phyloP scores from a whole-genome alignment of 352 stramenopile genomes.

The Discostella stelligera region DNA sequence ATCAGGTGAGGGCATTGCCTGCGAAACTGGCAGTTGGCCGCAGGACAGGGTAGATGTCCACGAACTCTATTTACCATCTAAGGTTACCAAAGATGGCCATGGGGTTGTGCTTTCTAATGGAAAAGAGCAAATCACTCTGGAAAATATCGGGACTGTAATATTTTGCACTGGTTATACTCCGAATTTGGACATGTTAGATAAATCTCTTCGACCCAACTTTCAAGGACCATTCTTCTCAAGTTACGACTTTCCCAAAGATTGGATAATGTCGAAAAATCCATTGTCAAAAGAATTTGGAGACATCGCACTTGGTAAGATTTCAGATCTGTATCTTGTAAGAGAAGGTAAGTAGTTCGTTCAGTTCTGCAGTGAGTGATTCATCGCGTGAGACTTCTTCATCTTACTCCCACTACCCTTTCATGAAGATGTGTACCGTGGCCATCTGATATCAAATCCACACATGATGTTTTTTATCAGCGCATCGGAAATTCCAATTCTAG shows the following conservation, averaged over 20 bases:
- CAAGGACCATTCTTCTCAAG: constrained; percentile 10
- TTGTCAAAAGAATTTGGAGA: constrained; percentile 28
- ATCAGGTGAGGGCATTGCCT: constrained; percentile 11
- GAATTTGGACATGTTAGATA: constrained; percentile 54
- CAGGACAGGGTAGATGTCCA: constrained; percentile 34
- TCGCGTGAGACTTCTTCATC: too few relatives aligned
- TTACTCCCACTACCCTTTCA: not conserved
- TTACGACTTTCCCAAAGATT: constrained; percentile 23
- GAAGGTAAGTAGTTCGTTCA: not conserved
- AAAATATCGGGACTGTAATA: constrained; percentile 53
- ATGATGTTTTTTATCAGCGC: constrained; percentile 57
- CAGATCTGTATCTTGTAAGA: not conserved
- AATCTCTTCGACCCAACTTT: not conserved
- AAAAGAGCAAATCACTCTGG: constrained; percentile 17
- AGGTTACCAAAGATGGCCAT: constrained; percentile 12
- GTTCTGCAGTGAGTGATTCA: not conserved
- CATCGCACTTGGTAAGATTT: constrained; percentile 16
- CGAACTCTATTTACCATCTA: constrained; percentile 8
- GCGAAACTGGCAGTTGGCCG: constrained; percentile 48
- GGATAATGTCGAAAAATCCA: constrained; percentile 38
- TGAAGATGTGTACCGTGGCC: constrained; percentile 39
- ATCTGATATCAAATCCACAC: constrained; percentile 49
- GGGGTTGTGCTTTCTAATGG: constrained; percentile 18
- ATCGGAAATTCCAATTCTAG: constrained; percentile 33
- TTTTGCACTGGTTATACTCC: constrained; percentile 62